phyloP scores from a whole-genome alignment of 75 land plant genomes.

The Azolla pinnata region DNA sequence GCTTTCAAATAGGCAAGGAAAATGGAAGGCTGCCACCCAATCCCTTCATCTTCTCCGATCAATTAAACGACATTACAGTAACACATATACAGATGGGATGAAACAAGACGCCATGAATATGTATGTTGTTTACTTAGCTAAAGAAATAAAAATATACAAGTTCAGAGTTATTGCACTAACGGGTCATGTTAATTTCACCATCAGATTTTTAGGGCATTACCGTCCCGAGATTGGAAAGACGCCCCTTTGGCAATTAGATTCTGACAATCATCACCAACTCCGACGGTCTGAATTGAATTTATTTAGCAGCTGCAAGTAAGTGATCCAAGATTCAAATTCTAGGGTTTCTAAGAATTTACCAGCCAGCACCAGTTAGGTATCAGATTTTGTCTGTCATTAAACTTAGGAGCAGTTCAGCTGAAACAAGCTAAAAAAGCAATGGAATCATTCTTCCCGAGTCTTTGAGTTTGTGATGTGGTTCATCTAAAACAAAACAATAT shows the following conservation, averaged over 20 bases:
- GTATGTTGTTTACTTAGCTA: constrained; percentile 28
- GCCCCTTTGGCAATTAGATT: constrained; percentile 61
- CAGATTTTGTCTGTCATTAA: too few species aligned
- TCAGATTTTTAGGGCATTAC: constrained; percentile 68
- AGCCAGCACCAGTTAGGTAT: too few species aligned
- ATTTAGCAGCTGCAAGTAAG: too few species aligned
- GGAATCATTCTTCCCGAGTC: too few species aligned
- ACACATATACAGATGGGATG: constrained; percentile 67
- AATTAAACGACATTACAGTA: constrained; percentile 59
- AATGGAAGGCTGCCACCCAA: constrained; percentile 62
- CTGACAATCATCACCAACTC: constrained; percentile 37
- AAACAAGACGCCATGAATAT: constrained; percentile 75
- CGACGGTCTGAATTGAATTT: too few species aligned
- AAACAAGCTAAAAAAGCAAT: too few species aligned
- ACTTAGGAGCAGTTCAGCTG: too few species aligned
- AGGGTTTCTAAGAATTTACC: too few species aligned
- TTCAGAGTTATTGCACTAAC: not conserved
- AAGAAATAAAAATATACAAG: too few species aligned
- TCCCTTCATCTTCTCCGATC: constrained; percentile 68
- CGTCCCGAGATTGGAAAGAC: constrained; percentile 59
- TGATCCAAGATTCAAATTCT: too few species aligned
- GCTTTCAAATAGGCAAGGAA: constrained; percentile 53
- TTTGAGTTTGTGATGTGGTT: too few species aligned
- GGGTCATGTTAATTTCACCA: not conserved
- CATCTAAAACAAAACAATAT: too few species aligned